Percentiles rank a stretch among this genome's conserved stretches.
Conservation (phyloP, 164 flowering plant species). For the Platanus orientalis region DNA sequence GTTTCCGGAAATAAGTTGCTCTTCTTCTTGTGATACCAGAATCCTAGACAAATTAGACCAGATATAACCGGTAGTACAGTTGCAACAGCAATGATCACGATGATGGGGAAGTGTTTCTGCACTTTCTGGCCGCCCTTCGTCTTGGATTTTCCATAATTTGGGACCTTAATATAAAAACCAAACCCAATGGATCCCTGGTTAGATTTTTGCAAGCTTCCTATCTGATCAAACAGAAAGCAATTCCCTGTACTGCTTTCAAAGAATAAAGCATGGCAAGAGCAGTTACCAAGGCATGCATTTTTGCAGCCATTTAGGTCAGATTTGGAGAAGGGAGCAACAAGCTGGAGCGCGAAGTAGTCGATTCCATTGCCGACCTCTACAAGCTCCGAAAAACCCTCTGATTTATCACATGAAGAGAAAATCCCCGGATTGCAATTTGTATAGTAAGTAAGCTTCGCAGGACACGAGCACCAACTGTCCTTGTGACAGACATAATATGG, state of each 20-base stretch:
- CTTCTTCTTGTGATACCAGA: slow-evolving; percentile 18
- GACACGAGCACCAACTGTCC: slow-evolving; percentile 44
- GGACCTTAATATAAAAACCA: slow-evolving; percentile 33
- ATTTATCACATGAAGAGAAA: slow-evolving; percentile 19
- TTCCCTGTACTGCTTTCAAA: slow-evolving; percentile 29
- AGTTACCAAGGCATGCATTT: slow-evolving; percentile 37
- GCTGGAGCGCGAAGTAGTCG: slow-evolving; percentile 38
- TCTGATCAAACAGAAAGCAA: slow-evolving; percentile 43
- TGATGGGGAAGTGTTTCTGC: slow-evolving; percentile 7
- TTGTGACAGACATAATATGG: slow-evolving; percentile 34
- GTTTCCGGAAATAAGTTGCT: slow-evolving; percentile 15
- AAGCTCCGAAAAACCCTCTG: slow-evolving; percentile 24
- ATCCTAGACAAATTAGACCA: slow-evolving; percentile 27
- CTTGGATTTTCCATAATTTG: slow-evolving; percentile 10
- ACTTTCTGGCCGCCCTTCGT: neutral
- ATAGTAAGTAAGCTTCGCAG: slow-evolving; percentile 28
- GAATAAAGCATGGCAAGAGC: slow-evolving; percentile 48
- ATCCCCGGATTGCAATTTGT: slow-evolving; percentile 30
- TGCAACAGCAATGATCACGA: slow-evolving; percentile 28
- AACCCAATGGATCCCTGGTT: slow-evolving; percentile 18
- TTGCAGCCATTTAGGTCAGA: slow-evolving; percentile 33
- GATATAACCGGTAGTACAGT: slow-evolving; percentile 29
- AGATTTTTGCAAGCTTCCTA: slow-evolving; percentile 43
- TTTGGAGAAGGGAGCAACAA: slow-evolving; percentile 27
- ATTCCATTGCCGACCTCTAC: slow-evolving; percentile 31